Evolutionary conservation across 2,329 filamentous ascomycete species (phyloP).

Genomic region (Rhinocladiella mackenziei): DNA sequence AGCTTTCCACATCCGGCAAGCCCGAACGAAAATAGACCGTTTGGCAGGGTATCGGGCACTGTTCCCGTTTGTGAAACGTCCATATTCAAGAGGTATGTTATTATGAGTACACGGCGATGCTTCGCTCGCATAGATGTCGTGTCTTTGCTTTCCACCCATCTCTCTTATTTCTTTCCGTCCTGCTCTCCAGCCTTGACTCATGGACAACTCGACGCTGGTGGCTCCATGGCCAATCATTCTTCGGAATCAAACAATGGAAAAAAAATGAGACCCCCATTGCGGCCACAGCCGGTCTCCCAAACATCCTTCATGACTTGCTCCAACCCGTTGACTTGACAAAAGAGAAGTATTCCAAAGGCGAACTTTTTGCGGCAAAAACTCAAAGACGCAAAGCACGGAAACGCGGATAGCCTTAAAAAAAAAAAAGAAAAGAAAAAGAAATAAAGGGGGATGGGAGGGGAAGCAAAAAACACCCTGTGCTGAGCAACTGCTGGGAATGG

Average conservation of each 20-base stretch:
- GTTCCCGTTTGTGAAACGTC: background rate
- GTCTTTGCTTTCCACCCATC: slow-evolving; percentile 10
- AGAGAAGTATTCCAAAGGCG: slow-evolving; percentile 13
- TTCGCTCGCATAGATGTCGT: slow-evolving; percentile 20
- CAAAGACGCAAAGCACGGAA: slow-evolving; percentile 2
- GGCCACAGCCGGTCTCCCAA: slow-evolving; percentile 4
- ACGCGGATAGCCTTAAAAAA: slow-evolving; percentile 1
- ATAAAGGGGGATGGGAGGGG: no score
- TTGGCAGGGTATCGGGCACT: no score
- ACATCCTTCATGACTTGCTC: slow-evolving; percentile 10
- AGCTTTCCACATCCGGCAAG: background rate
- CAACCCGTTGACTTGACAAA: slow-evolving; percentile 8
- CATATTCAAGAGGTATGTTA: slow-evolving; percentile 17
- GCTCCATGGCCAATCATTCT: slow-evolving; percentile 8
- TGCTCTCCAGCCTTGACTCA: background rate
- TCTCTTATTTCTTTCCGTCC: background rate
- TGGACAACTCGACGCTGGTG: background rate
- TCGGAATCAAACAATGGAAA: slow-evolving; percentile 1
- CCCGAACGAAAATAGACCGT: no score
- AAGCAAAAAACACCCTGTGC: slow-evolving; percentile 9
- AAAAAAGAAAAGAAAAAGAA: no score
- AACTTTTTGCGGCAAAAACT: slow-evolving; percentile 23
- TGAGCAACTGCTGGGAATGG: slow-evolving; percentile 14
- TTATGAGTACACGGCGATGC: slow-evolving; percentile 25
- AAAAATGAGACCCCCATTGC: slow-evolving; percentile 6